Evolutionary conservation across 768 basidiomycete species (phyloP), one percentile per base, ranked within the genome.

Genomic region (Xerocomus spinulosus): DNA sequence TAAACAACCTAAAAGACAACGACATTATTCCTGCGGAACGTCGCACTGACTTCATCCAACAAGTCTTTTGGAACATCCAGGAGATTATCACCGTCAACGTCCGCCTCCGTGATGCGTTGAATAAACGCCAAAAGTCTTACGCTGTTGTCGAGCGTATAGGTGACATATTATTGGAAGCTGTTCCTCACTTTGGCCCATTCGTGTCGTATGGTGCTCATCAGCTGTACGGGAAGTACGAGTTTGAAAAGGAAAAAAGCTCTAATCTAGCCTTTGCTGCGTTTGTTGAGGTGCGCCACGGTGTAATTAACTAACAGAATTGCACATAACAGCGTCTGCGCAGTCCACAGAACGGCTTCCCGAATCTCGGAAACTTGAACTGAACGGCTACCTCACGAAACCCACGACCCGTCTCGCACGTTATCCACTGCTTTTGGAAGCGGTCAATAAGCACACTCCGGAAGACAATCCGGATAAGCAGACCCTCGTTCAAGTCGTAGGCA

Each of bases 331-430:
- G 14, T 48, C 4, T 35, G n/a, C 30, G 15, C 55, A 94, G 93
- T 74, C 82, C 54, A 90, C 88, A 3, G 96, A 99, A 64, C 86
- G 96, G 17, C 73, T 88, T 17, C 94, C 94, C 0, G 93, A 96
- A 64, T 97, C 94, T 9, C 79, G 95, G 24, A 98, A 97, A 69
- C 79, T 98, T 29, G 96, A 99, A 68, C 71, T 99, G 41, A 99
- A 99, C 64, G 96, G 92, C 1, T 99, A 98, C 67, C 74, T 99
- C 33, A 99, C 96, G 7, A 98, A 97, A 67, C 96, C 96, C 2
- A 98, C 96, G 2, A 98, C 96, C 5, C 85, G 96, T 58, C 76
- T 99, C 23, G 96, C 95, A n/a, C 77, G 96, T 53, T 98, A 98
- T 65, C 96, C 96, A 7, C 76, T 99, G 2, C 72, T 98, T 2